Evolutionary conservation across 345 rosid species (phyloP), one percentile per base, ranked within the genome.

Genomic region (Populus tremula): DNA sequence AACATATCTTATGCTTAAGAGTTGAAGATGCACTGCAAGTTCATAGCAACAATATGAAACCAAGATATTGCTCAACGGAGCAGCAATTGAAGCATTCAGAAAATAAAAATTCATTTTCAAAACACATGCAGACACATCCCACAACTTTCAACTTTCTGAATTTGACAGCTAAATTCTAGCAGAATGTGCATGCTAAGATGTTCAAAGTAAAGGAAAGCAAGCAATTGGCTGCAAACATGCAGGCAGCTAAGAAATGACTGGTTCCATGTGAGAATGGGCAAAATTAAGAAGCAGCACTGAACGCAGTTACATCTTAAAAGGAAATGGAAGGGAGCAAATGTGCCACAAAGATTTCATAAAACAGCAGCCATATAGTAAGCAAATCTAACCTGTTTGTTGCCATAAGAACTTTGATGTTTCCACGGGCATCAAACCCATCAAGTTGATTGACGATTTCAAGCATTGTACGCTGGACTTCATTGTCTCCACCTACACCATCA

Each of bases 391-490:
- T 95, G 85, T 95, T 95, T 35, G 99, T 94, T 66, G 99, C 99
- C 97, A 95, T 93, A 21, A 95, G 89, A 35, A 95, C 99, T 87
- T 95, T 93, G 80, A 95, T 92, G 82, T 93, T 92, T 76, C 98
- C 99, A 56, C 98, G 92, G 25, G 99, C 92, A 59, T 93, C 94
- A 69, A 93, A 93, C 5, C 98, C 96, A 75, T 93, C 98, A 71
- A 93, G 91, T 79, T 93, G 94, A 72, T 93, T 93, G 35, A 90
- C 91, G 71, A 93, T 89, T 85, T 91, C 96, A 79, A 93, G 91
- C 98, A 91, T 89, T 8, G 98, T 93, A 2, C 94, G 86, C 69
- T 93, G 98, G 27, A 91, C 93, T 79, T 88, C 96, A 36, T 88
- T 88, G 74, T 88, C 97, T 63, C 93, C 96, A 41, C 98, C 98